Evolutionary conservation across 2,329 filamentous ascomycete species (phyloP).

Genomic region (Pseudogymnoascus sp.): DNA sequence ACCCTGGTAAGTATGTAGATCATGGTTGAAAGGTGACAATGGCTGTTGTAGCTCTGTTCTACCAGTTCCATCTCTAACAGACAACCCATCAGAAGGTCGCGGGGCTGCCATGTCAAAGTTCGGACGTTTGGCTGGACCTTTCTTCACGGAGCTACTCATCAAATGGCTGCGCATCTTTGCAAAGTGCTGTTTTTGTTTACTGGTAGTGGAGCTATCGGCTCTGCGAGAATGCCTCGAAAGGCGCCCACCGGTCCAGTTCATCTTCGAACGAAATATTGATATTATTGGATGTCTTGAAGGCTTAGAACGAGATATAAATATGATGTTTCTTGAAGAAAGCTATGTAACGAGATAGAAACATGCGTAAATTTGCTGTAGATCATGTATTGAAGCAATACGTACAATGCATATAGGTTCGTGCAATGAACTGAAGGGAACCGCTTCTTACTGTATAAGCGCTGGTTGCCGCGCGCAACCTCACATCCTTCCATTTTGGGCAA

Average conservation of each 20-base stretch:
- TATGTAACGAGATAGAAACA: background rate
- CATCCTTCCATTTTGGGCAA: background rate
- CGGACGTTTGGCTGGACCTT: constrained; percentile 23
- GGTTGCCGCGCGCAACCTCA: constrained; percentile 1
- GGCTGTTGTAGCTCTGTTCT: background rate
- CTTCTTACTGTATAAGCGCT: background rate
- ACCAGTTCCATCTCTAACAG: background rate
- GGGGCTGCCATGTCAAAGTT: constrained; percentile 13
- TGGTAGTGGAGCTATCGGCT: constrained; percentile 28
- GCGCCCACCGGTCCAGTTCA: constrained; percentile 44
- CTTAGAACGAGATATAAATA: background rate
- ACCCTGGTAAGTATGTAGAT: background rate
- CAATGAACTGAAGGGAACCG: background rate
- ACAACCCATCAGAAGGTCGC: background rate
- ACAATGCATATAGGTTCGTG: background rate
- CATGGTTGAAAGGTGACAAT: background rate
- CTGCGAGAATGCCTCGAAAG: constrained; percentile 35
- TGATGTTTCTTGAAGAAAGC: background rate
- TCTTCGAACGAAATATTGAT: constrained; percentile 17
- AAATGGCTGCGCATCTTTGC: constrained; percentile 33
- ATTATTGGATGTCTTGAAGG: background rate
- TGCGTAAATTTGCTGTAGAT: background rate
- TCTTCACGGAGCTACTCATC: constrained; percentile 23
- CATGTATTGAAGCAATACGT: background rate
- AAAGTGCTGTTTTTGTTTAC: constrained; percentile 40